Percentiles rank a stretch among this genome's conserved stretches.
Conservation (phyloP, 257 asterid species). For the Solanum commersonii region DNA sequence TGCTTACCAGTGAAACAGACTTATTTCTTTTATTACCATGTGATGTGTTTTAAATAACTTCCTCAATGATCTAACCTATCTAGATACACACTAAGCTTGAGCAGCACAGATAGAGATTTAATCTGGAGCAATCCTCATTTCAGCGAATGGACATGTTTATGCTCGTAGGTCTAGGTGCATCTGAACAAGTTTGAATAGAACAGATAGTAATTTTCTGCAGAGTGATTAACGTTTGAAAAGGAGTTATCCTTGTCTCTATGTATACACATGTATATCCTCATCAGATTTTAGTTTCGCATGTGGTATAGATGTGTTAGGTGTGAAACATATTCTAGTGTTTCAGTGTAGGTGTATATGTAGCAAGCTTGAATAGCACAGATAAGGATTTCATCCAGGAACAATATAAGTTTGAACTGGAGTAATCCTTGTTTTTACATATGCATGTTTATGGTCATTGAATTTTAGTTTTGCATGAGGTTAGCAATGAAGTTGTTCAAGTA, state of each 20-base stretch:
- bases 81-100: background rate
- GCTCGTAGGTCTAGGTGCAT: background rate
- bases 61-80: background rate
- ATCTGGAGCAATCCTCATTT: background rate
- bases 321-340: background rate
- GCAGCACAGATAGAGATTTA: background rate
- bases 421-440: background rate
- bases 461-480: background rate
- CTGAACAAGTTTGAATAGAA: background rate
- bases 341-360: background rate
- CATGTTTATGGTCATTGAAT: background rate
- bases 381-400: background rate
- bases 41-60: background rate
- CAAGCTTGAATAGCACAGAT: background rate
- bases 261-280: background rate
- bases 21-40: background rate
- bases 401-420: background rate
- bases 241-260: background rate
- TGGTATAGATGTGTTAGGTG: background rate
- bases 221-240: background rate
- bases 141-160: background rate
- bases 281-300: background rate
- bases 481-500: background rate
- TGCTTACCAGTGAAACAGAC: background rate
- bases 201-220: background rate